Base-by-base conservation (phyloP, 805 yeast genomes). In the Torulaspora microellipsoides region DNA sequence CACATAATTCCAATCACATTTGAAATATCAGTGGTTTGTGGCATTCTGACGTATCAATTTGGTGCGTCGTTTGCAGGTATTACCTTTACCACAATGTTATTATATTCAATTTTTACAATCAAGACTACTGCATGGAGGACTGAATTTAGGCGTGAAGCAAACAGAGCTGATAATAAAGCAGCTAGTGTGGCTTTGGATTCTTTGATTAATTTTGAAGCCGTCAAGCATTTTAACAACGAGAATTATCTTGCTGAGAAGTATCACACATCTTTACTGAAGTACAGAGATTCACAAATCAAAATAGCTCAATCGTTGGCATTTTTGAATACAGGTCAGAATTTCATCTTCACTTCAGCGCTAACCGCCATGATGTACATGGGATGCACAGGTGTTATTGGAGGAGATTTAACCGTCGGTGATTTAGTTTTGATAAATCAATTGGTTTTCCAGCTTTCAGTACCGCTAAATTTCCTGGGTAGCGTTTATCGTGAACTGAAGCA, bases 351-450 rank as follows among this genome's bases (percentile, higher is more conserved):
- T 0, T 66, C 85, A 32, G 98, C 99, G 1, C 70, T 93, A 50
- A 93, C 99, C 1, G 85, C 82, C 1, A 93, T 93, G 95, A 93
- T 93, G 99, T 93, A 86, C 64, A 83, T 93, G 95, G 97, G 96
- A 12, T 87, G 96, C 56, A 79, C 81, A 43, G 98, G 98, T 23
- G 93, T 93, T n/a, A 80, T 88, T 11, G 65, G 76, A 2, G 96
- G 96, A 0, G 65, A 78, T 0, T 69, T 93, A 43, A 83, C 95
- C 0, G 97, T 93, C 15, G 99, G 99, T 53, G 99, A 93, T 62
- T 72, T 93, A 58, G 98, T 93, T 15, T 71, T 93, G 47, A 91
- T 93, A 52, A 93, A 93, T 66, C 99, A 93, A 68, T 75, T 93
- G 44, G 98, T 93, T 12, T 93, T 93, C 73, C 99, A 93, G 69